Percentiles rank a stretch among this genome's conserved stretches.
Evolutionary conservation across 306 rosid species (phyloP).

Genomic region (Prunus mongolica): DNA sequence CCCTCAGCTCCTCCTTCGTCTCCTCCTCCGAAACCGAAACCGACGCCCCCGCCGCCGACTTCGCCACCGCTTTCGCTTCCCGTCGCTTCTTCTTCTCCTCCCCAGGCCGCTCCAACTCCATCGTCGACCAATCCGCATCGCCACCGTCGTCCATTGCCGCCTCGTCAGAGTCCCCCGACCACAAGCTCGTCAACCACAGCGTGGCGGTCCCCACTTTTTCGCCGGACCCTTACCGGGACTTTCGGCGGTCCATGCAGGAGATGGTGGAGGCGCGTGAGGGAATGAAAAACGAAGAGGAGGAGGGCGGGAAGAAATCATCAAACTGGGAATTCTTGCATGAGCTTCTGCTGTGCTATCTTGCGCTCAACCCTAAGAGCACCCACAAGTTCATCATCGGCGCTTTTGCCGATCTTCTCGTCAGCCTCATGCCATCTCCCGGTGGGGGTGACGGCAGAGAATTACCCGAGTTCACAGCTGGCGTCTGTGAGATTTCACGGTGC

Average conservation of each 20-base stretch:
- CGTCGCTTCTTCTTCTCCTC: conserved; percentile 90
- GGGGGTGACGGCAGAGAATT: background rate
- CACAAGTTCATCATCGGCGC: conserved; percentile 81
- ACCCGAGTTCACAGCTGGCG: conserved; percentile 10
- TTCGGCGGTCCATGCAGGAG: conserved; percentile 87
- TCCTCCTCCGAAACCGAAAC: conserved; percentile 10
- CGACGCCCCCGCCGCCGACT: conserved; percentile 30
- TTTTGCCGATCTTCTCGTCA: conserved; percentile 72
- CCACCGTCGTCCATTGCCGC: conserved; percentile 20
- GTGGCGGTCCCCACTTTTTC: conserved; percentile 72
- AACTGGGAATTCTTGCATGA: conserved; percentile 78
- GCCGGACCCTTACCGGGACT: conserved; percentile 82
- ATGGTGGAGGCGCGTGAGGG: conserved; percentile 88
- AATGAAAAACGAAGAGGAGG: conserved; percentile 17
- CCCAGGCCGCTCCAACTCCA: conserved; percentile 87
- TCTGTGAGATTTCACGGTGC: conserved; percentile 22
- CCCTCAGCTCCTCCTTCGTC: conserved; percentile 36
- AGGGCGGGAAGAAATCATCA: conserved; percentile 41
- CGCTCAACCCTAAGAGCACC: conserved; percentile 69
- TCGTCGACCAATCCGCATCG: conserved; percentile 38
- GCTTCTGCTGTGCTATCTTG: conserved; percentile 77
- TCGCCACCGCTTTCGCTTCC: conserved; percentile 76
- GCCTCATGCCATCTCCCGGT: conserved; percentile 37
- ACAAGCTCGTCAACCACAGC: conserved; percentile 42
- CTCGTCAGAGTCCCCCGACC: conserved; percentile 2